Conservation (phyloP, 2,329 filamentous ascomycete genomes). For the Lachnellula suecica region DNA sequence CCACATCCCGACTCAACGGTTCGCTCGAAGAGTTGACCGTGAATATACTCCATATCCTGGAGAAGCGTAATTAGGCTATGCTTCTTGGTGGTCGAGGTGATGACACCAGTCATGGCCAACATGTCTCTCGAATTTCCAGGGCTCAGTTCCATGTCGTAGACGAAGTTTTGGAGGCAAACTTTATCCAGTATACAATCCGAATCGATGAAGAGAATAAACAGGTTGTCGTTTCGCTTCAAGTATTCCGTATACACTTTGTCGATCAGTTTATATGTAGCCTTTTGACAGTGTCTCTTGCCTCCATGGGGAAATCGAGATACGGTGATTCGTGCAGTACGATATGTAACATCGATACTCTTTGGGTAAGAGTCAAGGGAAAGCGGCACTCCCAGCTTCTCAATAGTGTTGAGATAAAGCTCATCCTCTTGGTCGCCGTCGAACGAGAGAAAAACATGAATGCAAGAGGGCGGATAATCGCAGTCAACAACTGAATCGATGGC, state of each 20-base stretch:
- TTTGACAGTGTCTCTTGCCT: conserved; percentile 92
- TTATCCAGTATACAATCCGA: conserved; percentile 93
- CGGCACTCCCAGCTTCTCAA: conserved; percentile 81
- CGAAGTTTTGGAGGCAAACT: conserved; percentile 92
- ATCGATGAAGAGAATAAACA: conserved; percentile 96
- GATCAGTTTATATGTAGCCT: conserved; percentile 88
- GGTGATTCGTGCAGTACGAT: conserved; percentile 80
- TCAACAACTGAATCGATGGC: conserved; percentile 90
- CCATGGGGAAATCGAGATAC: conserved; percentile 91
- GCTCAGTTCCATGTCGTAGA: conserved; percentile 98
- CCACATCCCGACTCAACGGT: conserved; percentile 94
- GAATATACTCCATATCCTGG: conserved; percentile 98
- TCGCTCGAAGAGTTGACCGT: conserved; percentile 93
- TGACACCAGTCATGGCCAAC: conserved; percentile 96
- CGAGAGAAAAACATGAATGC: conserved; percentile 91
- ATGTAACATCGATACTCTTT: conserved; percentile 85
- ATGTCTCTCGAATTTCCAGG: conserved; percentile 89
- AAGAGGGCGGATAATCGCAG: conserved; percentile 89
- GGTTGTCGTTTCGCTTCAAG: conserved; percentile 80
- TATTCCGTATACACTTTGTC: conserved; percentile 91
- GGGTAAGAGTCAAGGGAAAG: conserved; percentile 76
- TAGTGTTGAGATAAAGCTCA: conserved; percentile 83
- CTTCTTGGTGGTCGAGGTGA: conserved; percentile 88
- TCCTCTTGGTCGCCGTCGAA: conserved; percentile 91
- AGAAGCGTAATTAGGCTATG: conserved; percentile 87